Percentiles rank a stretch among this genome's conserved stretches.
Conservation (phyloP, 495 filamentous ascomycete species). For the Neurospora discreta region DNA sequence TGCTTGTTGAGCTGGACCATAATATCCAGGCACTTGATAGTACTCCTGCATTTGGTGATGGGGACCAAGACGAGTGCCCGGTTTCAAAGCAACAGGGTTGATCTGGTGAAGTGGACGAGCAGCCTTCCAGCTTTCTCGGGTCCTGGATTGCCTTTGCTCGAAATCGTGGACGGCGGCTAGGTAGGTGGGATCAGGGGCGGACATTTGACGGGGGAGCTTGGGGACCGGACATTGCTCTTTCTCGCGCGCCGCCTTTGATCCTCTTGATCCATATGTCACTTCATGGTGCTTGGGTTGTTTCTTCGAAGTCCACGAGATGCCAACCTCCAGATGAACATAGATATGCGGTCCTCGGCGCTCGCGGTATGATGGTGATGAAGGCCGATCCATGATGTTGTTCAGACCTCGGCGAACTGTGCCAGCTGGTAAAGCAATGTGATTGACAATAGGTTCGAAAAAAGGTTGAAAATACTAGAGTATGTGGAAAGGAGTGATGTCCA, state of each 20-base stretch:
- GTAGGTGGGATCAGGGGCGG: slow-evolving; percentile 32
- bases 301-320: slow-evolving; percentile 30
- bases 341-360: slow-evolving; percentile 28
- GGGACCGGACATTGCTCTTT: slow-evolving; percentile 15
- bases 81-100: slow-evolving; percentile 1
- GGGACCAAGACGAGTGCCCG: background rate
- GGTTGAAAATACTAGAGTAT: background rate
- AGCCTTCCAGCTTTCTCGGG: slow-evolving; percentile 9
- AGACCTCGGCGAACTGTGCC: background rate
- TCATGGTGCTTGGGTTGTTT: slow-evolving; percentile 30
- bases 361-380: slow-evolving; percentile 11
- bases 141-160: slow-evolving; percentile 17
- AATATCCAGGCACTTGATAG: slow-evolving; percentile 9
- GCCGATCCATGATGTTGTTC: slow-evolving; percentile 18
- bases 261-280: slow-evolving; percentile 29
- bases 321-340: slow-evolving; percentile 35
- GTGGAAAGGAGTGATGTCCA: background rate
- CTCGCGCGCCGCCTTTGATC: slow-evolving; percentile 11
- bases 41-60: slow-evolving; percentile 24
- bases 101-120: background rate
- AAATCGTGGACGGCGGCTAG: slow-evolving; percentile 23
- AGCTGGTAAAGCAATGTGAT: slow-evolving; percentile 10
- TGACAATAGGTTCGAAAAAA: background rate
- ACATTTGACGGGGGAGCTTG: slow-evolving; percentile 30
- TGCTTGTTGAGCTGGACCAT: background rate